phyloP scores from a whole-genome alignment of 176 grass and related monocot genomes.

The Pontederia crassipes region DNA sequence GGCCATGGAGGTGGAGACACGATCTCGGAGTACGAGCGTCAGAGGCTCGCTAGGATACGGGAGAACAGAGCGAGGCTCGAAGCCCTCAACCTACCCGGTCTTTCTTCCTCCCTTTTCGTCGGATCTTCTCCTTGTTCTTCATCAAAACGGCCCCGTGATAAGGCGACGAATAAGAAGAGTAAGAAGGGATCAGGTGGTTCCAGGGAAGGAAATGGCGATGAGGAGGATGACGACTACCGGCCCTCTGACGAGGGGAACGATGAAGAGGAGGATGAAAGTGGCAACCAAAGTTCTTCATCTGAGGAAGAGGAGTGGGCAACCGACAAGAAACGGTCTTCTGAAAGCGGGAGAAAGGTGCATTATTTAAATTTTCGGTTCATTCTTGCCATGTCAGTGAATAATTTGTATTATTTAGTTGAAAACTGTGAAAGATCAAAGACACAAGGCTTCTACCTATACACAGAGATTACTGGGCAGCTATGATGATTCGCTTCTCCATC shows the following conservation, averaged over 20 bases:
- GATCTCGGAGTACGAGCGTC: slow-evolving; percentile 64
- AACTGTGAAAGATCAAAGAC: too few species aligned
- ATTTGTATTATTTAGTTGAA: background rate
- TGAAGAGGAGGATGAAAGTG: slow-evolving; percentile 9
- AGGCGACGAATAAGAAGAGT: slow-evolving; percentile 14
- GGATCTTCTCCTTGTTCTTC: slow-evolving; percentile 5
- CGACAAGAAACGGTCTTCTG: slow-evolving; percentile 24
- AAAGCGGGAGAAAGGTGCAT: slow-evolving; percentile 33
- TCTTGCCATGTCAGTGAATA: background rate
- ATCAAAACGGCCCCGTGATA: background rate
- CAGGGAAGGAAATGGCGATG: background rate
- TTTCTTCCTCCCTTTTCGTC: slow-evolving; percentile 35
- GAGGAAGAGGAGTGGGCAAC: slow-evolving; percentile 8
- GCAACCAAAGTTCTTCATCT: background rate
- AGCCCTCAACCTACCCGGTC: slow-evolving; percentile 45
- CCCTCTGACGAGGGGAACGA: slow-evolving; percentile 26
- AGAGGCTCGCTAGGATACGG: slow-evolving; percentile 46
- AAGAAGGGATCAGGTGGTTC: slow-evolving; percentile 17
- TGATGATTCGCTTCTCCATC: too few species aligned
- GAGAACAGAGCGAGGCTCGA: slow-evolving; percentile 68
- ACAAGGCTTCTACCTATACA: too few species aligned
- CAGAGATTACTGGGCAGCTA: too few species aligned
- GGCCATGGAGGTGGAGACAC: background rate
- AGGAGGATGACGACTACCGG: slow-evolving; percentile 64
- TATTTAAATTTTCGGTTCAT: background rate